Conservation (phyloP, 2,329 filamentous ascomycete species). For the Tolypocladium guangdongense region DNA sequence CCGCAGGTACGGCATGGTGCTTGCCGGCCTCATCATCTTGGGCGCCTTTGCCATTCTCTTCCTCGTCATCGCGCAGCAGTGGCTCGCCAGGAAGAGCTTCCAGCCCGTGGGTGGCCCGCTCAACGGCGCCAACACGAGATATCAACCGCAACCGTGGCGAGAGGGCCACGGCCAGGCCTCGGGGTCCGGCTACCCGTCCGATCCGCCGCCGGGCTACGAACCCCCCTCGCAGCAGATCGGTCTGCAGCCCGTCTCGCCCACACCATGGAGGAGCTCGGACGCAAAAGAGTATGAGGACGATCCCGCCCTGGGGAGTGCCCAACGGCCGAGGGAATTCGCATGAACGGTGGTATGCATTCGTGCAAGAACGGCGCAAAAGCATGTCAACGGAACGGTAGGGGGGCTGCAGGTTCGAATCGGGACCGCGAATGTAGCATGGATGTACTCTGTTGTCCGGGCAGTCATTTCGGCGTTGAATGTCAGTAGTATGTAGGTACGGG, state of each 20-base stretch:
- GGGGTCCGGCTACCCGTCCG: conserved; percentile 11
- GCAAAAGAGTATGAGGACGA: conserved; percentile 19
- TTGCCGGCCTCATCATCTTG: conserved; percentile 36
- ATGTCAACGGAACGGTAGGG: background rate
- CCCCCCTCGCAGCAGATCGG: conserved; percentile 19
- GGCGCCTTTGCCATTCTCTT: conserved; percentile 29
- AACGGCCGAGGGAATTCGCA: conserved; percentile 22
- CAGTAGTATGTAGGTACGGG: background rate
- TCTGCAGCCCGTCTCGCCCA: conserved; percentile 14
- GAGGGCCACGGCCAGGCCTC: conserved; percentile 8
- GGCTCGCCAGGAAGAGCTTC: conserved; percentile 11
- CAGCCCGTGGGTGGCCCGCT: conserved; percentile 2
- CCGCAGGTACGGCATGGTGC: conserved; percentile 31
- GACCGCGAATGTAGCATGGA: background rate
- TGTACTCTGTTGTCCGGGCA: background rate
- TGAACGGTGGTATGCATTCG: conserved; percentile 2
- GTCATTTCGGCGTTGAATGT: background rate
- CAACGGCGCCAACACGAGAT: conserved; percentile 9
- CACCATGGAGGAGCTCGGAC: conserved; percentile 14
- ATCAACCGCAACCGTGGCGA: conserved; percentile 20
- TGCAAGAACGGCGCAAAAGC: background rate
- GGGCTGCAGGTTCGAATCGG: background rate
- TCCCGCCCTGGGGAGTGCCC: conserved; percentile 17
- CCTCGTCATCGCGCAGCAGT: conserved; percentile 19
- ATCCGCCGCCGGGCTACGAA: conserved; percentile 22